phyloP scores from a whole-genome alignment of 805 yeast species.

The Candida ponderosae region DNA sequence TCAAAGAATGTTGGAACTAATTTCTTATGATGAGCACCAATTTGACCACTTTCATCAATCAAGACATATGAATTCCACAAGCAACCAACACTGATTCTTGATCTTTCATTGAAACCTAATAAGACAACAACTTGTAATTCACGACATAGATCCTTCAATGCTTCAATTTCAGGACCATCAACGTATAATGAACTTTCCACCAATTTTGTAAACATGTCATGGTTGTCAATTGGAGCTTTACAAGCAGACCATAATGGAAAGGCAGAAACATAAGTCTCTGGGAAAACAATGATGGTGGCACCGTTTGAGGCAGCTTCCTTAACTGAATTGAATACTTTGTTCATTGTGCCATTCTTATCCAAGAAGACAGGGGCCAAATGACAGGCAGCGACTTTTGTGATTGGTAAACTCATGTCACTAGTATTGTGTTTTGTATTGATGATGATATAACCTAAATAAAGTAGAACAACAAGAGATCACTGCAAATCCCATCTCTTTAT shows the following conservation, averaged over 20 bases:
- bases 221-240: slow-evolving; percentile 19
- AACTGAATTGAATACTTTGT: slow-evolving; percentile 11
- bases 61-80: slow-evolving; percentile 18
- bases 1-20: slow-evolving; percentile 17
- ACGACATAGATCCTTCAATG: slow-evolving; percentile 7
- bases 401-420: slow-evolving; percentile 11
- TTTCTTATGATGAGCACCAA: slow-evolving; percentile 14
- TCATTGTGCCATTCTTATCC: slow-evolving; percentile 13
- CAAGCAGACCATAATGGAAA: slow-evolving; percentile 18
- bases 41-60: slow-evolving; percentile 12
- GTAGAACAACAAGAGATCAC: too few species aligned
- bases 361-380: slow-evolving; percentile 16
- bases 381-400: slow-evolving; percentile 17
- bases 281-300: slow-evolving; percentile 14
- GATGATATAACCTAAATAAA: too few species aligned
- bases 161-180: slow-evolving; percentile 17
- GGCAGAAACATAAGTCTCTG: slow-evolving; percentile 17
- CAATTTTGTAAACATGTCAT: slow-evolving; percentile 12
- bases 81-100: slow-evolving; percentile 16
- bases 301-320: slow-evolving; percentile 15
- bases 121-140: slow-evolving; percentile 13
- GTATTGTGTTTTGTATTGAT: too few species aligned
- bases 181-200: slow-evolving; percentile 15
- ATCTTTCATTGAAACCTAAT: slow-evolving; percentile 17
- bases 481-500: too few species aligned